Evolutionary conservation across 805 yeast genomes (phyloP), one percentile per base, ranked within the genome.

Genomic region (Metschnikowia gruessii): DNA sequence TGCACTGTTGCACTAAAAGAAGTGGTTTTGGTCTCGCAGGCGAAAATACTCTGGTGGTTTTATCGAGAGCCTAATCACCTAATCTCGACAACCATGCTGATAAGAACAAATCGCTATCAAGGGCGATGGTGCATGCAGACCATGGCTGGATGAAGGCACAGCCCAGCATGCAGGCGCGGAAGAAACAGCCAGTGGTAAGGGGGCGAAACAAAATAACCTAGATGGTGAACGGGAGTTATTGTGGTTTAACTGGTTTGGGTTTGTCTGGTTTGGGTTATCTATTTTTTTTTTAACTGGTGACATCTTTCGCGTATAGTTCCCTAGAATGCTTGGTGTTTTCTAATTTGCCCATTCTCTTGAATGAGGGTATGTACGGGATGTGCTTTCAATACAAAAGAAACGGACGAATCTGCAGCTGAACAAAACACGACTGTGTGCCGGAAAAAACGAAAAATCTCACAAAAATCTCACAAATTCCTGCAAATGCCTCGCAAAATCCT

Each of bases 81-180:
- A 34, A 34, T 42, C 39, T 42, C 45, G 45, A 35, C 45, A 42
- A 22, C 39, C 29, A 15, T 26, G 28, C 30, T 42, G 46, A 42
- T 42, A 42, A 42, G 46, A 42, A 36, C n/a, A n/a, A n/a, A n/a
- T 19, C 39, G 31, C 46, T 43, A 43, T 43, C 46, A 28, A n/a
- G 13, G 37, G 46, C 46, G 37, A 43, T 13, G 12, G 38, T 37
- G 46, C 46, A 43, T 43, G 32, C 42, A 35, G 40, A 15, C 26
- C 8, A 17, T 18, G 31, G 19, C 11, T 36, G 19, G 21, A 36
- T 31, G 16, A 36, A 13, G 28, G 40, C 36, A 30, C 40, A 37
- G 19, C 15, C 12, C n/a, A 11, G 22, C 33, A 31, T 42, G 45
- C 39, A 34, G 32, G 29, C 26, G 17, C 45, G 34, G 15, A 42